Percentiles rank a stretch among this genome's conserved stretches.
Evolutionary conservation across 306 rosid genomes (phyloP).

Genomic region (Sesbania bispinosa): DNA sequence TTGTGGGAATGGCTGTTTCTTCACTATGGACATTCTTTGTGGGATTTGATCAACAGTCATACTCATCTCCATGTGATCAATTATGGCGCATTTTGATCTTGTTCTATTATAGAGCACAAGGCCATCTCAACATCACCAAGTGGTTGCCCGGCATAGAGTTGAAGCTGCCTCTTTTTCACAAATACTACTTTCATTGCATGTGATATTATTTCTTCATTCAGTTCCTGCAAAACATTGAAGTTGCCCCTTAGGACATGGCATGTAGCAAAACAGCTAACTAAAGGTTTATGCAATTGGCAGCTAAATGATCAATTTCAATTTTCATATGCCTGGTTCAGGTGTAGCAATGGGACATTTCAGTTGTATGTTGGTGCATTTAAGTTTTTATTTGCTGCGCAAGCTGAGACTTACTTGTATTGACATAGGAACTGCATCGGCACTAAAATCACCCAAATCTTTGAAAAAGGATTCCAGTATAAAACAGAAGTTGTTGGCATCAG

Average conservation of each 20-base stretch:
- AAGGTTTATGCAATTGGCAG: background rate
- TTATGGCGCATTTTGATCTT: conserved; percentile 32
- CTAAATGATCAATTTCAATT: conserved; percentile 12
- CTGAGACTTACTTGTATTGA: conserved; percentile 53
- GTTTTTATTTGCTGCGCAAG: background rate
- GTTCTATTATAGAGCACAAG: conserved; percentile 49
- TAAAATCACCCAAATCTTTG: conserved; percentile 65
- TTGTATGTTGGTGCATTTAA: background rate
- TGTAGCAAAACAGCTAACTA: conserved; percentile 6
- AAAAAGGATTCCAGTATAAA: conserved; percentile 65
- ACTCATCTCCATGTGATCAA: background rate
- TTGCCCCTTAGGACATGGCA: background rate
- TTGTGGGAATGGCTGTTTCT: conserved; percentile 6
- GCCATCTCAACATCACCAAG: conserved; percentile 79
- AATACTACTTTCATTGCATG: conserved; percentile 50
- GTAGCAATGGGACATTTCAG: conserved; percentile 2
- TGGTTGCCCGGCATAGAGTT: conserved; percentile 84
- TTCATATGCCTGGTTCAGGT: conserved; percentile 2
- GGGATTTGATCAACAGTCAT: background rate
- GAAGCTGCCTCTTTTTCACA: conserved; percentile 75
- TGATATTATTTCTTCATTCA: conserved; percentile 50
- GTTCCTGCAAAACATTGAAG: conserved; percentile 54
- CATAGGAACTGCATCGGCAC: conserved; percentile 60
- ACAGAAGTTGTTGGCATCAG: conserved; percentile 79
- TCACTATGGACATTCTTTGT: background rate